These are phyloP conservation scores for Cercophora scortea DNA, from an alignment of 495 filamentous ascomycete genomes.

Conservation along the genomic window DNA sequence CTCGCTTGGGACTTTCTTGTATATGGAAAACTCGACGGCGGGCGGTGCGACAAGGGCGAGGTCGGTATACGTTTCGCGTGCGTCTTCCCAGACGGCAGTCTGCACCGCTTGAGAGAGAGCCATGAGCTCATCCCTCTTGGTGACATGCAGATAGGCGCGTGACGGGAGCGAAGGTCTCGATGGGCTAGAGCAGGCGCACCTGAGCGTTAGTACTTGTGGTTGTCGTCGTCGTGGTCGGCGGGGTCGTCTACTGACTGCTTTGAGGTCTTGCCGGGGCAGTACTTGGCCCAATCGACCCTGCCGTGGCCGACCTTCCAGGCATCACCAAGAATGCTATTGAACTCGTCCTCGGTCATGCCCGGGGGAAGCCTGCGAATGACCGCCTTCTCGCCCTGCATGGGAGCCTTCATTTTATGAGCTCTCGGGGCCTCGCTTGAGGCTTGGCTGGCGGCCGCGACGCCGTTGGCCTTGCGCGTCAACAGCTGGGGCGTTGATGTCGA, in stretches of 20 bases:
- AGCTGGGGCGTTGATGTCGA: constrained; percentile 27
- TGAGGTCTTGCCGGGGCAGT: constrained; percentile 75
- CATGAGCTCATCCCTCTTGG: constrained; percentile 48
- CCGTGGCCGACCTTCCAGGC: constrained; percentile 74
- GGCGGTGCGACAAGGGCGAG: constrained; percentile 65
- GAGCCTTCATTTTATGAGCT: constrained; percentile 43
- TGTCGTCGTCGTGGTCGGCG: background rate
- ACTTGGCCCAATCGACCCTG: constrained; percentile 76
- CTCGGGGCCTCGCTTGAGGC: constrained; percentile 44
- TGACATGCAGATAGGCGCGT: constrained; percentile 71
- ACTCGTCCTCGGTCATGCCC: constrained; percentile 73
- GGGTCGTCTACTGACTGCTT: constrained; percentile 58
- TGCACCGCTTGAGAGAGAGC: constrained; percentile 60
- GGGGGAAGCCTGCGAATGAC: constrained; percentile 81
- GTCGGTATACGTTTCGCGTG: constrained; percentile 59
- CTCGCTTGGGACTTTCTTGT: constrained; percentile 63
- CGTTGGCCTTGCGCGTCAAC: constrained; percentile 25
- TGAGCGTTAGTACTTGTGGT: constrained; percentile 6
- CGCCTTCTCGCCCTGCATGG: constrained; percentile 67
- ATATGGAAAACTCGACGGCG: constrained; percentile 70
- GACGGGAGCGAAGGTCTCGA: constrained; percentile 70
- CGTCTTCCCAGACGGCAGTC: constrained; percentile 60
- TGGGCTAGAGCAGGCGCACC: constrained; percentile 48
- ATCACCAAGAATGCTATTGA: constrained; percentile 63
- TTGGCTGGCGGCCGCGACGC: constrained; percentile 9